Base-by-base conservation (phyloP, 345 rosid genomes). In the Brassica incana region DNA sequence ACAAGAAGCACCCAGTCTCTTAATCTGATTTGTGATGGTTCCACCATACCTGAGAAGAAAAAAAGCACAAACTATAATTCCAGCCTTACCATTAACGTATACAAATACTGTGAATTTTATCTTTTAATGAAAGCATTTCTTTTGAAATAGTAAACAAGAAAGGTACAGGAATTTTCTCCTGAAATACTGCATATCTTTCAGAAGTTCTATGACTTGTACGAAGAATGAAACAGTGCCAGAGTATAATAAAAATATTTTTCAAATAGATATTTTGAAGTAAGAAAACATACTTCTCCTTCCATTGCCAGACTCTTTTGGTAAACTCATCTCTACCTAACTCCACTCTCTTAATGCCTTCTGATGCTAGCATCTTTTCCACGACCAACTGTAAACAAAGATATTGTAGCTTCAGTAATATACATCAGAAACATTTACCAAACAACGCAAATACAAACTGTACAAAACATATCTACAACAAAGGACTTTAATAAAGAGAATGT, bases 1-100 rank as follows among this genome's bases (percentile, higher is more conserved):
- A 85, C 99, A 95, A 68, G 99, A 95, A 75, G 99, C 99, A 67
- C 99, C 97, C 58, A 95, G 97, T 83, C 97, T 88, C 86, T 92
- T 95, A 62, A 95, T 95, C 85, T 95, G 99, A 83, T 89, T 88
- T 68, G 95, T 87, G 77, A 95, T 95, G 67, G 95, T 89, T 84
- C 97, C 95, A 58, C 99, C 99, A 74, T 92, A 92, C 83, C 99
- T 95, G 85, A 81, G 68, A 83, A 81, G 68, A 83, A n/a, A 58
- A 76, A 36, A 61, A 50, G 75, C 79, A 43, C 43, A 80, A 35
- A 80, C 35, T 74, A 50, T 67, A 67, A 80, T 16, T 63, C 3
- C 75, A 35, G 78, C 65, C 75, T 69, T 35, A n/a, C 63, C 72
- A 61, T 63, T 16, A 71, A 63, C 75, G 38, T 43, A 62, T 74